A percentile compares a stretch with the other conserved stretches of the same genome.
Conservation (phyloP, 2,329 filamentous ascomycete species). For the Ceratocystis cubensis region DNA sequence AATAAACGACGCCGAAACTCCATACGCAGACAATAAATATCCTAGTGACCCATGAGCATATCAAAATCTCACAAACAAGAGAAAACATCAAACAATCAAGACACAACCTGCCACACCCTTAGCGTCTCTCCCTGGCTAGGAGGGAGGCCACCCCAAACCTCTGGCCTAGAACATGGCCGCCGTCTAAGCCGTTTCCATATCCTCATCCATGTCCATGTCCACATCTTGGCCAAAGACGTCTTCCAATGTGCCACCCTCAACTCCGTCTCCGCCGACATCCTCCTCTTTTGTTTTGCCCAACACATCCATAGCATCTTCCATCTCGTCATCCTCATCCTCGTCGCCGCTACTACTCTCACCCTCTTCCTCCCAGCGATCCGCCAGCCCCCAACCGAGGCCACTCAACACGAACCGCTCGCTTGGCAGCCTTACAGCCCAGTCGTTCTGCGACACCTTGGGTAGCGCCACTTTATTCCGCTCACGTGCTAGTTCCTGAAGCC, state of each 20-base stretch:
- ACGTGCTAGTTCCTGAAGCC: constrained; percentile 59
- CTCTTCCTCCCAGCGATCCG: constrained; percentile 43
- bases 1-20: constrained; percentile 15
- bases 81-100: constrained; percentile 3
- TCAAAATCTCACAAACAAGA: constrained; percentile 4
- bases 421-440: constrained; percentile 55
- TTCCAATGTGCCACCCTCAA: constrained; percentile 40
- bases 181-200: constrained; percentile 22
- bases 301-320: constrained; percentile 37
- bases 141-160: background rate
- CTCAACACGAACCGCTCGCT: constrained; percentile 57
- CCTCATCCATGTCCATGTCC: constrained; percentile 46
- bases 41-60: background rate
- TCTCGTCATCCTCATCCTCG: constrained; percentile 32
- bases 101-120: background rate
- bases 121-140: background rate
- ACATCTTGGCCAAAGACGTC: constrained; percentile 44
- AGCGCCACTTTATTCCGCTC: constrained; percentile 56
- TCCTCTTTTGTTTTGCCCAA: constrained; percentile 33
- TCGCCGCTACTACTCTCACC: constrained; percentile 33
- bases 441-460: constrained; percentile 48
- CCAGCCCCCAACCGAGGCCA: constrained; percentile 52
- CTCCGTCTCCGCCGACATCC: constrained; percentile 35
- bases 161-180: background rate
- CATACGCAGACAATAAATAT: constrained; percentile 11